Base-by-base conservation (phyloP, 192 early-diverging fungal species). In the Backusella macrospora region DNA sequence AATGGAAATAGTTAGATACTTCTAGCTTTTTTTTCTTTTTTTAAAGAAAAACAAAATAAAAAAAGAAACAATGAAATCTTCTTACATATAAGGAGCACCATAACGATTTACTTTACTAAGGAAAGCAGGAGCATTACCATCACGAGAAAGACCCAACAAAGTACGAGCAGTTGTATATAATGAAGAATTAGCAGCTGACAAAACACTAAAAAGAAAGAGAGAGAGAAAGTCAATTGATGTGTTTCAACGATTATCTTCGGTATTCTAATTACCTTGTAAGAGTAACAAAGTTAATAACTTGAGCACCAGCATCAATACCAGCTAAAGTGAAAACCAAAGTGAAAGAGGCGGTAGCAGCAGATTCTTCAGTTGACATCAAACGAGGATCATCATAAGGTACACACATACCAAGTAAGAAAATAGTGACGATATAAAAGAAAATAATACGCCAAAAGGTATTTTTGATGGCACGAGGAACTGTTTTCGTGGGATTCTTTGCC, bases 401-500 rank as follows among this genome's bases (percentile, higher is more conserved):
- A 49, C 89, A 87, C 65, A 96, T 73, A 7, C 94, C 94, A 68
- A 96, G 93, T 64, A 95, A 84, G 55, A 93, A 83, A 62, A 95
- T 92, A 7, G 92, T 90, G 18, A 82, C 73, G 59, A 96, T 77
- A 80, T 93, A 96, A 87, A 96, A 96, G 29, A 95, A 80, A 44
- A 79, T 74, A 65, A 97, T 94, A 67, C 96, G 88, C 92, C 91
- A 95, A 70, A 97, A 97, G 34, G 87, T 87, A 21, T 90, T 85
- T 26, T 86, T 82, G 62, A 93, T 93, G 13, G 90, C 92, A 18
- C 83, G 80, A 46, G 92, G 92, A 8, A 93, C 88, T 84, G 62
- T 87, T 68, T 91, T 90, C 14, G 82, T 80, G n/a, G 96, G 96
- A 83, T 97, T 97, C 26, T 87, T 86, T 37, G 90, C 89, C 82